Evolutionary conservation across 441 rosid genomes (phyloP).

Genomic region (Gossypium gossypioides): DNA sequence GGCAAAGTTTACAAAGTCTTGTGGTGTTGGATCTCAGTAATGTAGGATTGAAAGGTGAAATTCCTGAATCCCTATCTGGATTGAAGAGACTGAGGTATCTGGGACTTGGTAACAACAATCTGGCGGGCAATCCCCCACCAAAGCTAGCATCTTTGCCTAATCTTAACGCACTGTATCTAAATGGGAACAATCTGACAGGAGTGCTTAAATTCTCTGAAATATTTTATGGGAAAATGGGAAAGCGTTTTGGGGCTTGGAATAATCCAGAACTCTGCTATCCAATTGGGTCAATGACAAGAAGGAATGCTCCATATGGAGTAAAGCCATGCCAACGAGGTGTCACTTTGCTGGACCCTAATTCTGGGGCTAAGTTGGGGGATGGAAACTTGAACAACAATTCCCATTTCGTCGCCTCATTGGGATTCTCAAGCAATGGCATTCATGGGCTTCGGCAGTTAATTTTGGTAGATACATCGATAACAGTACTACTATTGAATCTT

Average conservation of each 20-base stretch:
- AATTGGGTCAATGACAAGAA: conserved; percentile 22
- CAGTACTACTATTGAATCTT: conserved; percentile 15
- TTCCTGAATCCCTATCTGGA: conserved; percentile 48
- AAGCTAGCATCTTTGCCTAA: conserved; percentile 54
- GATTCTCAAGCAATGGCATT: conserved; percentile 28
- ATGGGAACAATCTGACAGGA: conserved; percentile 77
- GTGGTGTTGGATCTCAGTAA: conserved; percentile 58
- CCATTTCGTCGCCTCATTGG: conserved; percentile 29
- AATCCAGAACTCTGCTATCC: conserved; percentile 72
- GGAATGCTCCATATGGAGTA: conserved; percentile 50
- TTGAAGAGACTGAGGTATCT: conserved; percentile 64
- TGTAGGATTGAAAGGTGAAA: conserved; percentile 44
- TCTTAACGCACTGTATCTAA: conserved; percentile 50
- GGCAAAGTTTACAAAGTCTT: conserved; percentile 49
- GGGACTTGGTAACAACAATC: conserved; percentile 62
- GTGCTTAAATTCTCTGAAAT: conserved; percentile 42
- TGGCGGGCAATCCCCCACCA: conserved; percentile 46
- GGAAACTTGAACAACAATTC: conserved; percentile 22
- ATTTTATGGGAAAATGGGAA: conserved; percentile 61
- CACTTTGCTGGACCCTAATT: conserved; percentile 24
- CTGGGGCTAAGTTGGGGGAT: conserved; percentile 30
- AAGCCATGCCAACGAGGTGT: conserved; percentile 45
- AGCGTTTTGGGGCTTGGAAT: conserved; percentile 81
- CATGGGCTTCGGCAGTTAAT: conserved; percentile 25
- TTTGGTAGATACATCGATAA: conserved; percentile 13